Evolutionary conservation across 805 yeast genomes (phyloP), one percentile per base, ranked within the genome.

Genomic region (Starmerella stigmatis): DNA sequence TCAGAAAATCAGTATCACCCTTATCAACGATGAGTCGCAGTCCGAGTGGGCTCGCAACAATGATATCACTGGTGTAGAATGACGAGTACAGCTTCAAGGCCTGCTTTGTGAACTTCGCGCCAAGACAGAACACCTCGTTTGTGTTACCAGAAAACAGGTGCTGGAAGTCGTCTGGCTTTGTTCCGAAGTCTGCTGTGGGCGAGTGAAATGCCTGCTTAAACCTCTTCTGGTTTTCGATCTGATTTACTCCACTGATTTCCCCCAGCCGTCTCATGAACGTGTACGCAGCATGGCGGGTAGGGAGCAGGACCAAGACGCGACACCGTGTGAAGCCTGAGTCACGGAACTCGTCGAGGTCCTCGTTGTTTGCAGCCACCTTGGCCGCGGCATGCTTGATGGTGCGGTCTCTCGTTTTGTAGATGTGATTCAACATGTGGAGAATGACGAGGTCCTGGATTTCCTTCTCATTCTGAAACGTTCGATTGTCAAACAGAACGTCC

Each of bases 271-370:
- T 72, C 17, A 88, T 77, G 15, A 86, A 69, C 47, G 78, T 76
- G 59, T 75, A 79, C 22, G 92, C 86, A 9, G 80, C 66, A 53
- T 86, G 74, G 57, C 96, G 73, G 0, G 95, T 85, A 11, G 98
- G 97, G 32, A 85, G 66, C 21, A 92, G 63, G 5, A 89, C 75
- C 45, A 92, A 65, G 1, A 81, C 86, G 57, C 86, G 88, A 1
- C 98, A 94, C 50, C 97, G 72, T 0, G 96, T 88, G 61, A 86
- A 92, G 23, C 98, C 97, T 63, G 92, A 97, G 61, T 92, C 98
- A 45, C 94, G 68, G 52, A 73, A 71, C 56, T 85, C 94, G 11
- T 58, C 55, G 3, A 60, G 55, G 25, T 52, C 55, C 16, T 48
- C 49, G n/a, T 12, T 15, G 12, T 33, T 20, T 17, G 38, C 25